Percentiles rank a stretch among this genome's conserved stretches.
These are phyloP conservation scores for Chalciporus chontae DNA, from an alignment of 768 basidiomycete genomes.

Conservation along the genomic window DNA sequence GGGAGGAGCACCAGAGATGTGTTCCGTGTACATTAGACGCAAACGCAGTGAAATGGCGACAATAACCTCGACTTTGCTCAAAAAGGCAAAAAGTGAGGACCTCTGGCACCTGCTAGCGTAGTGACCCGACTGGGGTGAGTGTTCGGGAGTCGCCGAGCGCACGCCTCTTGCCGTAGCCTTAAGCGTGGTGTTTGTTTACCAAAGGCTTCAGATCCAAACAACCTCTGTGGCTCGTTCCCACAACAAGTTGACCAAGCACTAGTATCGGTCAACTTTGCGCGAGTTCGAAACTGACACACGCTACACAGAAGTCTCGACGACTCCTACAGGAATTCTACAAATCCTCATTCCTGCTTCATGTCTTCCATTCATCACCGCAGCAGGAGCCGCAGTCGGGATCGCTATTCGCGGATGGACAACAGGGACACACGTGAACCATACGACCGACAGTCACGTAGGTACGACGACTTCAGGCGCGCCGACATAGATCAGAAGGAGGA, in stretches of 20 bases:
- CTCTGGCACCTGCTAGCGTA: background rate
- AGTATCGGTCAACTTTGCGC: background rate
- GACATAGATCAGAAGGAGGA: constrained; percentile 10
- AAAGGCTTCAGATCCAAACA: constrained; percentile 29
- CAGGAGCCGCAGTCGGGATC: constrained; percentile 23
- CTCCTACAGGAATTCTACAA: background rate
- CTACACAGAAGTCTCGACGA: background rate
- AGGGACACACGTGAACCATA: constrained; percentile 16
- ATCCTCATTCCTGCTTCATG: constrained; percentile 9
- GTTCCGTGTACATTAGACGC: too few relatives aligned
- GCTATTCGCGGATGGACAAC: constrained; percentile 8
- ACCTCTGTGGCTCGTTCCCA: background rate
- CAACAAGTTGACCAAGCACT: too few relatives aligned
- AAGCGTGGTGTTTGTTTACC: constrained; percentile 21
- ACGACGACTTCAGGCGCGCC: constrained; percentile 10
- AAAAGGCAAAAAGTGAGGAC: background rate
- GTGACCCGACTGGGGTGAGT: background rate
- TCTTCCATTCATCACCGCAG: constrained; percentile 20
- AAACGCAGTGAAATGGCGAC: too few relatives aligned
- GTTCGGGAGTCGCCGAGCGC: background rate
- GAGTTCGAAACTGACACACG: background rate
- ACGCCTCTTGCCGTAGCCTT: background rate
- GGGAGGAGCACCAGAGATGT: too few relatives aligned
- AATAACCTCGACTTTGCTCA: background rate
- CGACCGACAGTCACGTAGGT: constrained; percentile 18